These are phyloP conservation scores for Aspergillus saccharolyticus DNA, from an alignment of 495 filamentous ascomycete species.

Conservation along the genomic window DNA sequence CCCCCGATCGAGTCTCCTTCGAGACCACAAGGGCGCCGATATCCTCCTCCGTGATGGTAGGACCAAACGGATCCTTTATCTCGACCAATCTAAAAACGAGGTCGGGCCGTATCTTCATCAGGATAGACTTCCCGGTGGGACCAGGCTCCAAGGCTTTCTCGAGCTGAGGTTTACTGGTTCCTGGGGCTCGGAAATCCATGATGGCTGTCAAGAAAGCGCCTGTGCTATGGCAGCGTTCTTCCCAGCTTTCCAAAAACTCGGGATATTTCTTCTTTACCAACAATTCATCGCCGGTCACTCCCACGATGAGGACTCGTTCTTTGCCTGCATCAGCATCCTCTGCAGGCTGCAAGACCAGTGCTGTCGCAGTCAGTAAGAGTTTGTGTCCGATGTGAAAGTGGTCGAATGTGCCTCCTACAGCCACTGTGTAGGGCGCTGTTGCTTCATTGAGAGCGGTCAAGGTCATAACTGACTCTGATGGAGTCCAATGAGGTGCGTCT, in stretches of 20 bases:
- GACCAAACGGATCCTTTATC: slow-evolving; percentile 85
- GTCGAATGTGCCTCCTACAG: slow-evolving; percentile 94
- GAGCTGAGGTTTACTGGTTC: slow-evolving; percentile 22
- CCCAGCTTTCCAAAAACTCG: slow-evolving; percentile 74
- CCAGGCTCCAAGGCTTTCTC: slow-evolving; percentile 35
- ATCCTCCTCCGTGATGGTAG: slow-evolving; percentile 76
- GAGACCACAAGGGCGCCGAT: slow-evolving; percentile 83
- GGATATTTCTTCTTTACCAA: slow-evolving; percentile 84
- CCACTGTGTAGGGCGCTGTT: slow-evolving; percentile 52
- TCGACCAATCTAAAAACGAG: slow-evolving; percentile 67
- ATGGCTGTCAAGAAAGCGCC: slow-evolving; percentile 68
- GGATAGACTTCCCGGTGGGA: slow-evolving; percentile 48
- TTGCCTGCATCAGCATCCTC: slow-evolving; percentile 20
- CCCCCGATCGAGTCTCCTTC: slow-evolving; percentile 81
- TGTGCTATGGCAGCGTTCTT: slow-evolving; percentile 60
- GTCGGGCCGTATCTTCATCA: slow-evolving; percentile 40
- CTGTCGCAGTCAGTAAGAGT: slow-evolving; percentile 79
- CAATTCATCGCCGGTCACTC: slow-evolving; percentile 82
- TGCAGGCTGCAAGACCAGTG: slow-evolving; percentile 57
- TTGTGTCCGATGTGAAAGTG: slow-evolving; percentile 97
- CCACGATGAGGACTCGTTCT: slow-evolving; percentile 61
- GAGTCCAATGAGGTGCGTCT: slow-evolving; percentile 25
- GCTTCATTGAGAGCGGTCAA: slow-evolving; percentile 20
- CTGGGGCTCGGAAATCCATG: slow-evolving; percentile 50
- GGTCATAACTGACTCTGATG: slow-evolving; percentile 19